Conservation (phyloP, 148 eudicot genomes). For the Pharnaceum exiguum region DNA sequence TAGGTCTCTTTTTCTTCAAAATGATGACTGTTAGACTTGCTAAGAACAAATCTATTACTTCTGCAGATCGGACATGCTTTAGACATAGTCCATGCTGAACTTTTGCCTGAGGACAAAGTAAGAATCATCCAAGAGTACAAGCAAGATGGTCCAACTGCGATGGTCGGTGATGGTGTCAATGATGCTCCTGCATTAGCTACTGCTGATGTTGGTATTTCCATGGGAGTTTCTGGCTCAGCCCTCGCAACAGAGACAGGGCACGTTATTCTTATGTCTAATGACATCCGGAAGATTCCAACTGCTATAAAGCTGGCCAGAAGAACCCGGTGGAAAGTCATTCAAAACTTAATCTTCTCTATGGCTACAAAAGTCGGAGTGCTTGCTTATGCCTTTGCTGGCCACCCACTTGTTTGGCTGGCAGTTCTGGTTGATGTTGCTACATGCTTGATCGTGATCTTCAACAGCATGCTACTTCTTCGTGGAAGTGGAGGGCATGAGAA, state of each 20-base stretch:
- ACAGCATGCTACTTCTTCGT: slow-evolving; percentile 76
- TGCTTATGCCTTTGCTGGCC: slow-evolving; percentile 61
- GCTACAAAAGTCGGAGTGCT: slow-evolving; percentile 54
- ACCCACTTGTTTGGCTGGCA: slow-evolving; percentile 91
- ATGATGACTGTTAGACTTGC: not conserved
- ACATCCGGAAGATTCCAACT: slow-evolving; percentile 63
- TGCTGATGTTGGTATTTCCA: slow-evolving; percentile 88
- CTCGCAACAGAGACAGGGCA: slow-evolving; percentile 88
- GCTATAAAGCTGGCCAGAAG: slow-evolving; percentile 51
- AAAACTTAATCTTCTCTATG: slow-evolving; percentile 60
- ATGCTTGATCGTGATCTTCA: slow-evolving; percentile 68
- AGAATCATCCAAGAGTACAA: slow-evolving; percentile 52
- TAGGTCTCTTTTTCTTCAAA: no score
- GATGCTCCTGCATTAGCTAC: slow-evolving; percentile 95
- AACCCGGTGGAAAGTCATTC: slow-evolving; percentile 51
- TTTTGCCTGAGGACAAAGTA: slow-evolving; percentile 83
- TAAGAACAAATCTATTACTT: not conserved
- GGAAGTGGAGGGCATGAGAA: slow-evolving; percentile 19
- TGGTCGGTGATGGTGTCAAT: slow-evolving; percentile 97
- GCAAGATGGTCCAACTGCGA: slow-evolving; percentile 54
- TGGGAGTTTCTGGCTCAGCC: slow-evolving; percentile 95
- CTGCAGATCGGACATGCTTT: slow-evolving; percentile 62
- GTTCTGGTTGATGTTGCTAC: slow-evolving; percentile 79
- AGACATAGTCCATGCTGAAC: slow-evolving; percentile 61
- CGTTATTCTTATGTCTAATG: slow-evolving; percentile 82